A percentile compares a stretch with the other conserved stretches of the same genome.
Evolutionary conservation across 345 rosid genomes (phyloP).

Genomic region (Salix exigua): DNA sequence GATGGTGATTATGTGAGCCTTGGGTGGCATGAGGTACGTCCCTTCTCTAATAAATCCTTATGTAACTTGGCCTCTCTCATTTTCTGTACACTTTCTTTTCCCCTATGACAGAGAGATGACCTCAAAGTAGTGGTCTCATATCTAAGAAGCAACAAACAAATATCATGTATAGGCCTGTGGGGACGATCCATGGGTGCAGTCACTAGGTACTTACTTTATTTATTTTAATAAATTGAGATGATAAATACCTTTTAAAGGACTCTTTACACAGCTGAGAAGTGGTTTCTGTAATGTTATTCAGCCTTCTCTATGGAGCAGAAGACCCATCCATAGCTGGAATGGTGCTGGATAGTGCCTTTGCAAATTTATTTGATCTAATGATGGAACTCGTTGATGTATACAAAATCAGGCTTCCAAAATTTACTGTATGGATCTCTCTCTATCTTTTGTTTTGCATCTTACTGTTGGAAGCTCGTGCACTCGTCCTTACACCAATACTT

Average conservation of each 20-base stretch:
- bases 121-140: slow-evolving; percentile 82
- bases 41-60: neutral
- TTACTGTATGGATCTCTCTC: slow-evolving; percentile 21
- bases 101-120: slow-evolving; percentile 68
- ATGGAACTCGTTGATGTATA: slow-evolving; percentile 39
- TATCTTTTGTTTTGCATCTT: neutral
- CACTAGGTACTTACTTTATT: slow-evolving; percentile 59
- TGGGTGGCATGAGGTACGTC: slow-evolving; percentile 37
- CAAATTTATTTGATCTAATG: slow-evolving; percentile 35
- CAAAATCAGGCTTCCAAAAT: slow-evolving; percentile 38
- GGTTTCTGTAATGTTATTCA: slow-evolving; percentile 9
- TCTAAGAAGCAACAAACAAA: slow-evolving; percentile 64
- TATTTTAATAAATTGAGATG: neutral
- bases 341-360: slow-evolving; percentile 40
- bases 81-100: slow-evolving; percentile 5
- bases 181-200: slow-evolving; percentile 99
- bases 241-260: neutral
- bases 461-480: neutral
- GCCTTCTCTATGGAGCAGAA: slow-evolving; percentile 39
- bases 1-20: slow-evolving; percentile 39
- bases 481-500: neutral
- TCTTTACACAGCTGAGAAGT: neutral
- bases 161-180: slow-evolving; percentile 92
- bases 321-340: slow-evolving; percentile 35
- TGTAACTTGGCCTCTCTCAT: neutral